Base-by-base conservation (phyloP, 2,329 filamentous ascomycete species). In the Botrytis galanthina region DNA sequence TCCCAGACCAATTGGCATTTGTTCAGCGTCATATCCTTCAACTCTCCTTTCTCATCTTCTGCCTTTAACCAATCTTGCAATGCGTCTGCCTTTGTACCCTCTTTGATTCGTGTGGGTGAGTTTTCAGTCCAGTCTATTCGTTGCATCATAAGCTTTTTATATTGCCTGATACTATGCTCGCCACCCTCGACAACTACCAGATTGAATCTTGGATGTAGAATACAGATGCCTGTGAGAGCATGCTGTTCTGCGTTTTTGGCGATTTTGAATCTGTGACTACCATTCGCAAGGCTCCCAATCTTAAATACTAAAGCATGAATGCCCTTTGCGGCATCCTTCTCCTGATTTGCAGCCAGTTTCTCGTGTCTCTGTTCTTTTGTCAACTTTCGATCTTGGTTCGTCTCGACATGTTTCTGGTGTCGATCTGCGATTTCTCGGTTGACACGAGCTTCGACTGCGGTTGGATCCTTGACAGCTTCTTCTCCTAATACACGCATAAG, bases 71-170 rank as follows among this genome's bases (percentile, higher is more conserved):
- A 98, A 62, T 91, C 86, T 29, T 90, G 89, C 64, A 90, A 86
- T 1, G 88, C 87, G 74, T 88, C 89, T 73, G 87, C 86, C 73
- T 90, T 91, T 73, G 90, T 91, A 54, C 86, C 87, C 74, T 90
- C 86, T 68, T 86, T 87, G 60, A 89, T 84, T 57, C 87, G 86
- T 0, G 94, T 91, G 3, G 90, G 90, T 0, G 89, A 88, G 78
- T 97, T 97, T 81, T 98, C 95, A 3, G 92, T 92, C 96, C 97
- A 99, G 82, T 97, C 92, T 80, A 98, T 94, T 66, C 96, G 94
- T 78, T 95, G 91, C 61, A 97, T 86, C 93, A 99, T 95, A 44
- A 99, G 87, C 82, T 97, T 98, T 82, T 92, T 94, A 85, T 95
- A 98, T 75, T 91, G 91, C 70, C 89, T 90, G 81, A 96, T 92